Percentiles rank a stretch among this genome's conserved stretches.
These are phyloP conservation scores for Salisapilia sapeloensis DNA, from an alignment of 352 stramenopile genomes.

Conservation along the genomic window DNA sequence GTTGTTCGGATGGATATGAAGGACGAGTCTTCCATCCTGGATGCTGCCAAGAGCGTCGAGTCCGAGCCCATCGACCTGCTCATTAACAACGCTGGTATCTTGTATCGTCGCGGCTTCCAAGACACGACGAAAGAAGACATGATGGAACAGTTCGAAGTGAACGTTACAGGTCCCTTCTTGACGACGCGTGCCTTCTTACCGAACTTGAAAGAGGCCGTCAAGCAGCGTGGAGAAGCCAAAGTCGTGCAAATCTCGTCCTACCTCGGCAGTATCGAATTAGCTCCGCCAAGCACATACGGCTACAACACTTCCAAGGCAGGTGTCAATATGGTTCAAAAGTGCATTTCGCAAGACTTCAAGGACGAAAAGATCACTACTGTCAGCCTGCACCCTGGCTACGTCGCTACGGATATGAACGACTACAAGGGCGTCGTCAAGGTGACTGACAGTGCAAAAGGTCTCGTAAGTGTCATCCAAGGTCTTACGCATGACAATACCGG, in stretches of 20 bases:
- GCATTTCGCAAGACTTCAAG: constrained; percentile 15
- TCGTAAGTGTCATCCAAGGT: constrained; percentile 9
- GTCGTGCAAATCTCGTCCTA: constrained; percentile 4
- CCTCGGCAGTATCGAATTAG: constrained; percentile 8
- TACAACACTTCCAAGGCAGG: constrained; percentile 17
- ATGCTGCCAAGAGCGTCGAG: constrained; percentile 15
- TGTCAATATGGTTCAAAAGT: constrained; percentile 11
- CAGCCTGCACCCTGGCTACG: constrained; percentile 16
- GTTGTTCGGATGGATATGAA: constrained; percentile 27
- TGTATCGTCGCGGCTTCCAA: no score
- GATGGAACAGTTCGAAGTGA: no score
- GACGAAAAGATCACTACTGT: constrained; percentile 10
- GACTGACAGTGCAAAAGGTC: constrained; percentile 8
- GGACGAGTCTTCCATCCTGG: constrained; percentile 30
- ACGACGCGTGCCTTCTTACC: no score
- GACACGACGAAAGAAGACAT: no score
- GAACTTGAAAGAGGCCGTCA: no score
- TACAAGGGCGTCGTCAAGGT: constrained; percentile 7
- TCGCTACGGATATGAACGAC: constrained; percentile 18
- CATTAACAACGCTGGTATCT: constrained; percentile 18
- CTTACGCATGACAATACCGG: constrained; percentile 11
- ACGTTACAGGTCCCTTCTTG: no score
- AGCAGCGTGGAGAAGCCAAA: no score
- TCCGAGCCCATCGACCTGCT: constrained; percentile 32
- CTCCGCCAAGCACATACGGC: constrained; percentile 8